phyloP scores from a whole-genome alignment of 106 monocot genomes.

The Platanthera zijinensis region DNA sequence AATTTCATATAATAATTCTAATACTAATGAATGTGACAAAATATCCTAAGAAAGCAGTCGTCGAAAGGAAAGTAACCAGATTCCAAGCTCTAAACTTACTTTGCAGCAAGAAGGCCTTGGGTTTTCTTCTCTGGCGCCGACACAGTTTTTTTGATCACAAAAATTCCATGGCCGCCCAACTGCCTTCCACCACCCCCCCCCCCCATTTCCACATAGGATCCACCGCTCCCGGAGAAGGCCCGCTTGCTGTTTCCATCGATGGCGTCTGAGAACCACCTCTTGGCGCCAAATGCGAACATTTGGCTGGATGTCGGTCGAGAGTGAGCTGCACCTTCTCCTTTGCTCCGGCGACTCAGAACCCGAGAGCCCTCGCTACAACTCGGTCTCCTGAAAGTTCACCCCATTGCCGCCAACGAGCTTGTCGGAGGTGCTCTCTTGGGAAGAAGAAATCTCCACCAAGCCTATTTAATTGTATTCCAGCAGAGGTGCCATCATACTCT shows the following conservation, averaged over 20 bases:
- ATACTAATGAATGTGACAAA: neutral
- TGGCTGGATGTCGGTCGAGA: slow-evolving; percentile 4
- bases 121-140: slow-evolving; percentile 2
- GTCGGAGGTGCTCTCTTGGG: neutral
- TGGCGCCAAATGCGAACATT: slow-evolving; percentile 15
- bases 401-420: neutral
- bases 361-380: slow-evolving; percentile 29
- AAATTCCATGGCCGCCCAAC: neutral
- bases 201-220: slow-evolving; percentile 13
- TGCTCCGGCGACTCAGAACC: slow-evolving; percentile 20
- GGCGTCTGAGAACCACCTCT: slow-evolving; percentile 21
- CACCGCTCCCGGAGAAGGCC: neutral
- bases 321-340: neutral
- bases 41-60: neutral
- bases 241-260: slow-evolving; percentile 13
- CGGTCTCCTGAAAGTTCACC: slow-evolving; percentile 14
- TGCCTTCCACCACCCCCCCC: slow-evolving; percentile 11
- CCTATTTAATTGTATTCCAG: slow-evolving; percentile 42
- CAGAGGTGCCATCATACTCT: slow-evolving; percentile 18
- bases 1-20: neutral
- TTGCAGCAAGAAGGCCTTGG: slow-evolving; percentile 33
- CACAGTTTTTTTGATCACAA: slow-evolving; percentile 6
- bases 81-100: slow-evolving; percentile 26
- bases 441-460: slow-evolving; percentile 7
- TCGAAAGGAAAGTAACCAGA: neutral